phyloP scores from a whole-genome alignment of 768 basidiomycete genomes.

The Naganishia onofrii region DNA sequence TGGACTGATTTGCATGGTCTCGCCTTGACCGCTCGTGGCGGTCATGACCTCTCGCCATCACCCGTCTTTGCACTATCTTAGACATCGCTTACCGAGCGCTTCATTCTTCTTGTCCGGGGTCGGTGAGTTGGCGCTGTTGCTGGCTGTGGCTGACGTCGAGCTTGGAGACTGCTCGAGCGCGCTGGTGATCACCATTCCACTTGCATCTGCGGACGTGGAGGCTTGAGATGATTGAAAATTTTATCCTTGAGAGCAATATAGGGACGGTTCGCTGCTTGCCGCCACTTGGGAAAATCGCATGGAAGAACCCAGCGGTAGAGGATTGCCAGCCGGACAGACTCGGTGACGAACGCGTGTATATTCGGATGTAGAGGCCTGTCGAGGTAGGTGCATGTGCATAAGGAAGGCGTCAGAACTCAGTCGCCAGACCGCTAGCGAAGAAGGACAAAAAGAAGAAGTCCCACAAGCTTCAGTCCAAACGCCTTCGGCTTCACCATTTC shows the following conservation, averaged over 20 bases:
- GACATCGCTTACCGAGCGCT: constrained; percentile 85
- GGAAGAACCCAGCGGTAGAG: constrained; percentile 42
- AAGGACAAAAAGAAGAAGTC: too few species aligned
- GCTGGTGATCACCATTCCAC: background rate
- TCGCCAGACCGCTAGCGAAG: background rate
- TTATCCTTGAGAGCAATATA: constrained; percentile 23
- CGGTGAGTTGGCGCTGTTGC: background rate
- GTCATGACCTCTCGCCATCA: constrained; percentile 94
- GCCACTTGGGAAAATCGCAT: constrained; percentile 35
- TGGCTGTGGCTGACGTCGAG: too few species aligned
- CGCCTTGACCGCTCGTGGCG: constrained; percentile 67
- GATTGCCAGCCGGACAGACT: constrained; percentile 50
- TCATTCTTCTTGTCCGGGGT: constrained; percentile 57
- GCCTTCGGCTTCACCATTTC: constrained; percentile 76
- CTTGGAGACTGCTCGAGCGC: background rate
- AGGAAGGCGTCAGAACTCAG: background rate
- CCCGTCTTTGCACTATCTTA: constrained; percentile 92
- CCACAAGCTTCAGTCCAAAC: constrained; percentile 82
- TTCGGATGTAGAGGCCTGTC: constrained; percentile 77
- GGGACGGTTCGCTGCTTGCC: constrained; percentile 26
- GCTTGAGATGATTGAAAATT: background rate
- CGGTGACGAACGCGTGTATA: constrained; percentile 65
- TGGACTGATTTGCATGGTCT: constrained; percentile 67
- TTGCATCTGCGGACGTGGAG: background rate
- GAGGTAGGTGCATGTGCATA: constrained; percentile 74